Evolutionary conservation across 1,139 yeast genomes (phyloP).

Genomic region (Torulaspora globosa): DNA sequence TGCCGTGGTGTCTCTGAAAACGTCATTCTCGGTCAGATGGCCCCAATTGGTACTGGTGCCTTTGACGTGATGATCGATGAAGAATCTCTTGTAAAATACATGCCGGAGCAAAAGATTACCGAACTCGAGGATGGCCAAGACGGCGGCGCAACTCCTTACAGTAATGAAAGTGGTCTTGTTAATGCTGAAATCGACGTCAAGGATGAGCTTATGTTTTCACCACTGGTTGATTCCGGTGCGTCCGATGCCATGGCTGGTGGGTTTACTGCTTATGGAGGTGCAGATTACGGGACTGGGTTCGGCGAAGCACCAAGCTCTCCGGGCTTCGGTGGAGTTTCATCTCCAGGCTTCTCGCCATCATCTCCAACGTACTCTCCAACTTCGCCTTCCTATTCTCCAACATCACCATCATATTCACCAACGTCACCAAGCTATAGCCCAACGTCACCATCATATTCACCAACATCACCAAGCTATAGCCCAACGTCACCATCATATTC

Average conservation of each 20-base stretch:
- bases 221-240: conserved; percentile 82
- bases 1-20: conserved; percentile 98
- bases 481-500: conserved; percentile 71
- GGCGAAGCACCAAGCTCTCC: conserved; percentile 74
- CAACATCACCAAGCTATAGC: conserved; percentile 70
- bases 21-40: conserved; percentile 96
- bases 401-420: conserved; percentile 72
- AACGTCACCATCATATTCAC: conserved; percentile 65
- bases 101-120: conserved; percentile 40
- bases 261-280: conserved; percentile 84
- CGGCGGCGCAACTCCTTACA: conserved; percentile 95
- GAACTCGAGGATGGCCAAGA: conserved; percentile 50
- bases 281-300: conserved; percentile 54
- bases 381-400: conserved; percentile 67
- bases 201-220: conserved; percentile 89
- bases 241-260: conserved; percentile 75
- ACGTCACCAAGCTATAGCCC: conserved; percentile 71
- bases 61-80: conserved; percentile 96
- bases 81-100: conserved; percentile 59
- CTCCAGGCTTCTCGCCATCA: conserved; percentile 67
- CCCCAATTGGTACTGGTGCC: conserved; percentile 98
- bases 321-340: conserved; percentile 64
- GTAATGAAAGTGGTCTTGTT: conserved; percentile 67
- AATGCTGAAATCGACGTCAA: conserved; percentile 72
- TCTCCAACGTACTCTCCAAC: conserved; percentile 74